Percentiles rank a stretch among this genome's conserved stretches.
Evolutionary conservation across 495 filamentous ascomycete genomes (phyloP).

Genomic region (Hypoxylon cercidicola): DNA sequence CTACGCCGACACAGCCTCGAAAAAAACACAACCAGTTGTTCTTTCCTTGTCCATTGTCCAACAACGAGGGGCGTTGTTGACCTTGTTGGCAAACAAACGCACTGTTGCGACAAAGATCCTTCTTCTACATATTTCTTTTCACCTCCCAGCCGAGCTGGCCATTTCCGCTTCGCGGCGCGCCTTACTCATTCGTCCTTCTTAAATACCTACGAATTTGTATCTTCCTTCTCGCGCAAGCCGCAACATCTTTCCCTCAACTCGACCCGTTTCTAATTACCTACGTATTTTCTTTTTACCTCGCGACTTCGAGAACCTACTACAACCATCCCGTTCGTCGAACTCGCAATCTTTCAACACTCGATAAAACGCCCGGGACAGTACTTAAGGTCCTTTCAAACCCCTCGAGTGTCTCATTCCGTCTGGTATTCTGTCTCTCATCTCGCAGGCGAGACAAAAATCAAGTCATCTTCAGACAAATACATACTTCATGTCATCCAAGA

Average conservation of each 20-base stretch:
- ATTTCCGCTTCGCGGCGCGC: constrained; percentile 1
- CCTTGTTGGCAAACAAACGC: constrained; percentile 9
- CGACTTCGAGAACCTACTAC: too few species aligned
- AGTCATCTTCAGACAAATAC: constrained; percentile 26
- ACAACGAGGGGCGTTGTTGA: constrained; percentile 37
- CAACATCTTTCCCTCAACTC: constrained; percentile 3
- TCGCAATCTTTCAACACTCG: too few species aligned
- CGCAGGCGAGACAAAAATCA: constrained; percentile 37
- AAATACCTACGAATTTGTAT: constrained; percentile 26
- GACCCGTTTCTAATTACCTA: not conserved
- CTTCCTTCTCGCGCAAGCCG: constrained; percentile 18
- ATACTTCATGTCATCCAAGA: constrained; percentile 16
- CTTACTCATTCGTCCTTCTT: constrained; percentile 23
- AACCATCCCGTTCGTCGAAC: too few species aligned
- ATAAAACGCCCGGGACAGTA: too few species aligned
- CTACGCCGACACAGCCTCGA: constrained; percentile 4
- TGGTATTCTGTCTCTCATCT: constrained; percentile 17
- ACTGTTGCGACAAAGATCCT: constrained; percentile 36
- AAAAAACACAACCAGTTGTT: constrained; percentile 14
- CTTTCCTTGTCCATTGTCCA: constrained; percentile 24
- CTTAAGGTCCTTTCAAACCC: not conserved
- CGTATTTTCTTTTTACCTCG: not conserved
- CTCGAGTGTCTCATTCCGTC: constrained; percentile 8
- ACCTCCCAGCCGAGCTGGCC: not conserved
- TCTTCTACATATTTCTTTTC: constrained; percentile 34